Conservation (phyloP, 2,329 filamentous ascomycete genomes). For the Parafenestella ontariensis region DNA sequence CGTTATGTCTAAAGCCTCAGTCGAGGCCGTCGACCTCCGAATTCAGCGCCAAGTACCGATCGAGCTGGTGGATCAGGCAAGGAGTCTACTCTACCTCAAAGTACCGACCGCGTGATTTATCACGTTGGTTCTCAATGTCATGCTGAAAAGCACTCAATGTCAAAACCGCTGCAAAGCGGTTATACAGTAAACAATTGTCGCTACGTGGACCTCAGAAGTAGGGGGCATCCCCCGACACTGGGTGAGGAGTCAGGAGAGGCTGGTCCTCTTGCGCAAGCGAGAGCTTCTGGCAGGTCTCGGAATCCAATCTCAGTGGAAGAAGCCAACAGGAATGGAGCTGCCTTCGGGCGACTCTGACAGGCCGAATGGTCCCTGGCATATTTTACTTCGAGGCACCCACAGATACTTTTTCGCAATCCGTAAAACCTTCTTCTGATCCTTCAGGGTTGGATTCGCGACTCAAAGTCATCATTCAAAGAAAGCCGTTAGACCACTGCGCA, state of each 20-base stretch:
- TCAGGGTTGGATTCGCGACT: too few species aligned
- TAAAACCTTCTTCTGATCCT: too few species aligned
- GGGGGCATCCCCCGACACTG: conserved; percentile 35
- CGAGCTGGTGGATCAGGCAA: conserved; percentile 10
- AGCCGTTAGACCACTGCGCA: not conserved
- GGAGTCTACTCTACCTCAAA: conserved; percentile 19
- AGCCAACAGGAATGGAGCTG: conserved; percentile 43
- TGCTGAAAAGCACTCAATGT: not conserved
- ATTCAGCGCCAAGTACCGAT: not conserved
- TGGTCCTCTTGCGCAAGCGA: conserved; percentile 26
- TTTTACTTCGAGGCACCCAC: conserved; percentile 39
- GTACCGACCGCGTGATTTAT: conserved; percentile 7
- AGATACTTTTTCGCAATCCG: not conserved
- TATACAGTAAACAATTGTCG: not conserved
- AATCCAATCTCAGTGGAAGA: conserved; percentile 35
- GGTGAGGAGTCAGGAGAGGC: conserved; percentile 29
- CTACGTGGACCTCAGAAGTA: conserved; percentile 31
- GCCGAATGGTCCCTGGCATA: conserved; percentile 39
- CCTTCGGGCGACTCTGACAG: conserved; percentile 33
- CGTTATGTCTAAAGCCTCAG: not conserved
- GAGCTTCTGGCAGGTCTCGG: conserved; percentile 30
- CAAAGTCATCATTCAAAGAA: too few species aligned
- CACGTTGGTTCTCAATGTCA: conserved; percentile 9
- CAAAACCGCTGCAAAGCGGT: not conserved
- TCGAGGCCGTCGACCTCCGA: not conserved